Conservation (phyloP, 768 basidiomycete species). For the Boletus huronensis region DNA sequence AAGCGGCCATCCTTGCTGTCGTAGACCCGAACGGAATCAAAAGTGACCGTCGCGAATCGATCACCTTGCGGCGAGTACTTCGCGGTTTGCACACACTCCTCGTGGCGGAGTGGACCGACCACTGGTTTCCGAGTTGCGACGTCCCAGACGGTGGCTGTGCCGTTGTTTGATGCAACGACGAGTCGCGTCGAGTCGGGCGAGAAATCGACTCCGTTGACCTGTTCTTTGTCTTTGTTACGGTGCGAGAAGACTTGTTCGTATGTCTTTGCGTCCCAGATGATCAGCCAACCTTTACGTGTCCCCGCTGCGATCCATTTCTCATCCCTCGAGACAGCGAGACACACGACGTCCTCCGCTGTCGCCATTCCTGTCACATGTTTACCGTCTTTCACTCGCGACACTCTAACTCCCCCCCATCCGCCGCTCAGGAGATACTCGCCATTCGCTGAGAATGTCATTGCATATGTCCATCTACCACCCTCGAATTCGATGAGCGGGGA, state of each 20-base stretch:
- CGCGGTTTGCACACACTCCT: neutral
- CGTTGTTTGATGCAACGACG: too few species aligned
- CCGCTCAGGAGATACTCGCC: neutral
- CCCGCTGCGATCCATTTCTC: neutral
- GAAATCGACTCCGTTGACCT: too few species aligned
- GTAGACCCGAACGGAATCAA: neutral
- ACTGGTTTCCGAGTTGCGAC: neutral
- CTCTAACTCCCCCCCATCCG: neutral
- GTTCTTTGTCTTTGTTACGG: too few species aligned
- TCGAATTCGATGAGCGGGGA: too few species aligned
- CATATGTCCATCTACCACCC: too few species aligned
- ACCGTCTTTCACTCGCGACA: neutral
- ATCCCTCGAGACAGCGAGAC: neutral
- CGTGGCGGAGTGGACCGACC: neutral
- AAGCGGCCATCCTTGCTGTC: neutral
- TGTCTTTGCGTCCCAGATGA: neutral
- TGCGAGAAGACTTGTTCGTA: neutral
- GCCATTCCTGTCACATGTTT: too few species aligned
- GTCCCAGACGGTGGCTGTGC: too few species aligned
- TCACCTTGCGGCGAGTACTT: constrained; percentile 1
- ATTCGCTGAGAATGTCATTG: neutral
- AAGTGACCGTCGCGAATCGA: neutral
- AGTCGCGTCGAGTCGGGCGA: neutral
- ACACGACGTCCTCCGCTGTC: neutral
- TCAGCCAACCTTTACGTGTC: neutral